A percentile compares a stretch with the other conserved stretches of the same genome.
Evolutionary conservation across 2,329 filamentous ascomycete species (phyloP).

Genomic region (Cladosporium sp.): DNA sequence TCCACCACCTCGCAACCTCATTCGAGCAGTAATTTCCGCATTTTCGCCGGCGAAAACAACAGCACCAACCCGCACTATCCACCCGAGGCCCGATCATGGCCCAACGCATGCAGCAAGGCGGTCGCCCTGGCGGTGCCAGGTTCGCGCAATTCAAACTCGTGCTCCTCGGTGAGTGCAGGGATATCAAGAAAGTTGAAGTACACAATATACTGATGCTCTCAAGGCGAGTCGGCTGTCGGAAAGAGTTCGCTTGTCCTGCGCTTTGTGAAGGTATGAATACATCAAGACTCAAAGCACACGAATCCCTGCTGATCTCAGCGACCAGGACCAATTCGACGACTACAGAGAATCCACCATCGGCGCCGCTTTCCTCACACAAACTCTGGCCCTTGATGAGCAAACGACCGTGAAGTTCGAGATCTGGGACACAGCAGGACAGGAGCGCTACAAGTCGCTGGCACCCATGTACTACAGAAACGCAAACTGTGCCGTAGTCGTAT

Average conservation of each 20-base stretch:
- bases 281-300: background rate
- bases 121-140: constrained; percentile 61
- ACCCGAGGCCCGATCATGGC: constrained; percentile 59
- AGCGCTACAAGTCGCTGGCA: constrained; percentile 96
- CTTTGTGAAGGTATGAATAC: constrained; percentile 80
- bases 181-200: background rate
- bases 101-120: constrained; percentile 72
- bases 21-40: background rate
- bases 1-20: background rate
- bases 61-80: background rate
- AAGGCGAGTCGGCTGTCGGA: constrained; percentile 97
- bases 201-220: constrained; percentile 33
- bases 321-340: constrained; percentile 97
- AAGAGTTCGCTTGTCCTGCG: constrained; percentile 98
- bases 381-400: constrained; percentile 94
- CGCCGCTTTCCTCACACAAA: constrained; percentile 97
- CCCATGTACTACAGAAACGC: constrained; percentile 99
- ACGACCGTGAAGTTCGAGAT: constrained; percentile 99
- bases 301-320: background rate
- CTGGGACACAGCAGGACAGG: constrained; percentile 98
- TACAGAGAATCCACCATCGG: constrained; percentile 98
- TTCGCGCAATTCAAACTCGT: constrained; percentile 99
- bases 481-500: constrained; percentile 98
- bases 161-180: constrained; percentile 66
- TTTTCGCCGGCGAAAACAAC: background rate